Percentiles rank a stretch among this genome's conserved stretches.
These are phyloP conservation scores for Aureobasidium sp. DNA, from an alignment of 2,329 filamentous ascomycete species.

Conservation along the genomic window DNA sequence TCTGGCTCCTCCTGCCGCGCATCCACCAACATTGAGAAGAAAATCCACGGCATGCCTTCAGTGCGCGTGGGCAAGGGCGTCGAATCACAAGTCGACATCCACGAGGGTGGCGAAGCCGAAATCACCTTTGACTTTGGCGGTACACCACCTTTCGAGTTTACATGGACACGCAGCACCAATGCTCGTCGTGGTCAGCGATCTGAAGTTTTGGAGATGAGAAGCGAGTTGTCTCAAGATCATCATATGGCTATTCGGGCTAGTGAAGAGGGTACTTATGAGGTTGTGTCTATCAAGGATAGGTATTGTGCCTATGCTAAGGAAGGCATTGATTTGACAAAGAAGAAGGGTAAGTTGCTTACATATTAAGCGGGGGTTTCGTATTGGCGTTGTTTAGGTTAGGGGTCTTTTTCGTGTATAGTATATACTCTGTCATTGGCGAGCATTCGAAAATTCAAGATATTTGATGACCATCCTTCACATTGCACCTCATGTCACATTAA, in stretches of 20 bases:
- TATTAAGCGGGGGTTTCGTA: conserved; percentile 19
- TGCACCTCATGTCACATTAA: too few species aligned
- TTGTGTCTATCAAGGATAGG: conserved; percentile 89
- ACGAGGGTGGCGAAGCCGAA: conserved; percentile 90
- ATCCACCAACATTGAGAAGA: conserved; percentile 65
- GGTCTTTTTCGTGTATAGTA: background rate
- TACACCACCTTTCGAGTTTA: conserved; percentile 94
- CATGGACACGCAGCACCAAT: conserved; percentile 86
- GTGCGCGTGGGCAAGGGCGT: conserved; percentile 82
- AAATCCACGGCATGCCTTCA: conserved; percentile 84
- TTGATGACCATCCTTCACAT: too few species aligned
- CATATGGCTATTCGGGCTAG: conserved; percentile 74
- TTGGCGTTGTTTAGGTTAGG: background rate
- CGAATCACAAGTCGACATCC: conserved; percentile 79
- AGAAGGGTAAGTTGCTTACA: conserved; percentile 24
- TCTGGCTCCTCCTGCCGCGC: conserved; percentile 82
- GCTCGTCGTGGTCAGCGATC: conserved; percentile 68
- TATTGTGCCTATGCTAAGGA: conserved; percentile 82
- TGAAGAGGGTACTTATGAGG: conserved; percentile 95
- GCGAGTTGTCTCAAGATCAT: conserved; percentile 75
- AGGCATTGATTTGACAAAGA: conserved; percentile 36
- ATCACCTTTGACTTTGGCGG: conserved; percentile 94
- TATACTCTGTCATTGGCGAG: background rate
- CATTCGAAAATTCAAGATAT: too few species aligned
- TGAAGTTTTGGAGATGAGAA: conserved; percentile 79